Evolutionary conservation across 2,329 filamentous ascomycete species (phyloP), one percentile per base, ranked within the genome.

Genomic region (Coleophoma cylindrospora): DNA sequence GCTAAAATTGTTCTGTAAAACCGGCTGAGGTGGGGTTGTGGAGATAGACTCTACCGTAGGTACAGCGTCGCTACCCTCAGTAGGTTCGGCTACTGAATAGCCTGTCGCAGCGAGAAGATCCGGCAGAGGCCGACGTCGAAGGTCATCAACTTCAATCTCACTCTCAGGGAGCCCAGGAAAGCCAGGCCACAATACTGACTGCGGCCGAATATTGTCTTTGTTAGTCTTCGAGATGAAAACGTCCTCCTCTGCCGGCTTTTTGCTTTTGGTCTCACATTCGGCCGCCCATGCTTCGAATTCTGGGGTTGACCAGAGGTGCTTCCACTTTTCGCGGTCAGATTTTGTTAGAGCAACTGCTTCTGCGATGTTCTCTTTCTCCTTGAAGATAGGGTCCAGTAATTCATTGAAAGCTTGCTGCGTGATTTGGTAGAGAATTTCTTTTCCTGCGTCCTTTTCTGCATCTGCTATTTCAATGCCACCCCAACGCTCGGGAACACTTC

Each of bases 381-480:
- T 86, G 72, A 99, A 99, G 0, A 99, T 75, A 1, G 84, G 79
- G 62, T 97, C 89, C 0, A 99, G 79, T 2, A 97, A 74, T 68
- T 97, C 91, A 62, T 97, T 96, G 70, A 96, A 89, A 0, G 90
- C 87, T 67, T 96, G 87, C 66, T 96, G 91, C 0, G 89, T 91
- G 33, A 95, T 84, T 65, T 96, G 89, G 62, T 95, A 96, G 1
- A 97, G 73, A 4, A 96, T 87, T 64, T 97, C 64, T 47, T 66
- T 66, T 14, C 64, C 90, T 6, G 89, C 84, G 65, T 96, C 91
- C 52, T 79, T 80, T 66, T 96, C 91, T 1, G 86, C 84, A 57
- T 88, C 83, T 1, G 88, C 87, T 14, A 95, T 84, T 47, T 90
- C 87, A 66, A 89, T 85, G 15, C 86, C 86, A 45, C 85, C 86